Base-by-base conservation (phyloP, 164 flowering plant species). In the Hamamelis virginiana region DNA sequence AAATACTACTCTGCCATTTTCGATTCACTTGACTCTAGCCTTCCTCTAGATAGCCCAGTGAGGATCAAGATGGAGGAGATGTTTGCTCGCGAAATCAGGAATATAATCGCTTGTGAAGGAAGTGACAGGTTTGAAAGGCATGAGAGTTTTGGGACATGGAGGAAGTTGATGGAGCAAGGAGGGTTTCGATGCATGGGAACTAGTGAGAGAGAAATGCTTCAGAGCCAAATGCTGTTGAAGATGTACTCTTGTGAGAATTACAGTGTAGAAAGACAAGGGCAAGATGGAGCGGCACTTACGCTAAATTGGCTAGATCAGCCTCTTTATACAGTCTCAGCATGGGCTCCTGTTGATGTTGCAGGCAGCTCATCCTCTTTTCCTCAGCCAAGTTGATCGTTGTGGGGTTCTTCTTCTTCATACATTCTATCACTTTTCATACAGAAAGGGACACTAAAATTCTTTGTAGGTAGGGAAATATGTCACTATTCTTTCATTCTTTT, bases 291-390 rank as follows among this genome's bases (percentile, higher is more conserved):
- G 0, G 83, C 83, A 21, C 74, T 95, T 59, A 89, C 89, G 23
- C 82, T 95, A 55, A 80, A 79, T 10, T 92, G 94, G 96, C 43
- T 65, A 57, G 97, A 91, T 67, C 97, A 91, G 83, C 86, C 92
- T 61, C 86, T 91, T 63, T 92, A 84, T 75, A 84, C 97, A 2
- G 94, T 95, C 71, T 92, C 99, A 8, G 89, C 94, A 18, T 95
- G 99, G 99, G 70, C 81, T 41, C 91, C 91, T 1, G 57, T 66
- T 45, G 91, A 87, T 64, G 75, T 79, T 74, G 89, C 86, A 8
- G 94, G 92, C 38, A 77, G 84, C 50, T 88, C 90, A 19, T 80
- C 89, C 25, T 77, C 90, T 18, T 69, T 78, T 58, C 76, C 91
- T 68, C 92, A 80, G 83, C 87, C 87, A 59, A 80, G 74, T 72